phyloP scores from a whole-genome alignment of 2,329 filamentous ascomycete species.

The Diaporthe nobilis region DNA sequence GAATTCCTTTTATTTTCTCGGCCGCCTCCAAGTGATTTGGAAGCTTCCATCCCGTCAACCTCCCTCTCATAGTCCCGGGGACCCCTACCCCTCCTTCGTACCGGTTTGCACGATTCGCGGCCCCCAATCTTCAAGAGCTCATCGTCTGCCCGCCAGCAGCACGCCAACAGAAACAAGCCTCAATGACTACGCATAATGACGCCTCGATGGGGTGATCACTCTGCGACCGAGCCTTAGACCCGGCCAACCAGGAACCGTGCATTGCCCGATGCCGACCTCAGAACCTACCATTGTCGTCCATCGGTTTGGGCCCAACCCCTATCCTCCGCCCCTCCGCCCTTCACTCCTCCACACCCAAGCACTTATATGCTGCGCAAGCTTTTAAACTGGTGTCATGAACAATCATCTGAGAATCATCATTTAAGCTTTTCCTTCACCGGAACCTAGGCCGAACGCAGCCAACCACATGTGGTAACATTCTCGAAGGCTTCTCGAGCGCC shows the following conservation, averaged over 20 bases:
- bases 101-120: conserved; percentile 16
- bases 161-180: conserved; percentile 20
- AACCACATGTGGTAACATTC: conserved; percentile 3
- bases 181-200: conserved; percentile 31
- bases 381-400: conserved; percentile 30
- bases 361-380: conserved; percentile 19
- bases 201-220: conserved; percentile 26
- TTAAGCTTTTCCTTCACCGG: conserved; percentile 17
- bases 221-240: conserved; percentile 18
- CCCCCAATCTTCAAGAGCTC: conserved; percentile 2
- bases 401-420: conserved; percentile 21
- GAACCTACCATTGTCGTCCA: conserved; percentile 5
- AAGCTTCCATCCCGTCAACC: conserved; percentile 8
- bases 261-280: conserved; percentile 23
- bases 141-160: conserved; percentile 25
- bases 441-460: conserved; percentile 5
- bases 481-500: conserved; percentile 5
- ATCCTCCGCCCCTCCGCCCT: not conserved
- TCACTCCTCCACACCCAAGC: conserved; percentile 18
- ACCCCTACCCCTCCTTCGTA: not conserved
- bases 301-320: not conserved
- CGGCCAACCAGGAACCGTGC: conserved; percentile 18
- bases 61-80: not conserved
- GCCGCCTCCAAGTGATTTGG: not conserved
- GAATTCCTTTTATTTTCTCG: not conserved